A percentile compares a stretch with the other conserved stretches of the same genome.
phyloP scores from a whole-genome alignment of 192 early-diverging fungal genomes.

The Backusella luteola region DNA sequence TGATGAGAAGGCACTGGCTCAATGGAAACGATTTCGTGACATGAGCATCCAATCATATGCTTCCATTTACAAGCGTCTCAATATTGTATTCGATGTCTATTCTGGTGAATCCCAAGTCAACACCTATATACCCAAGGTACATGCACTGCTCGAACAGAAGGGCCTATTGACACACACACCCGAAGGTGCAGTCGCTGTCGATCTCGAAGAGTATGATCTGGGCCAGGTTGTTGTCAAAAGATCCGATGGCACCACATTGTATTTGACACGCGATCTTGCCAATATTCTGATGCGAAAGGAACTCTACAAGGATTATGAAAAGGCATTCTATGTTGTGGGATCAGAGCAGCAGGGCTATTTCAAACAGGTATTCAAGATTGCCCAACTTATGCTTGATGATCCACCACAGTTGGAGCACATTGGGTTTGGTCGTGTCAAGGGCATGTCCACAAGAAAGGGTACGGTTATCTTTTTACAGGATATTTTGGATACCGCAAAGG shows the following conservation, averaged over 20 bases:
- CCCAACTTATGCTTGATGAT: conserved; percentile 52
- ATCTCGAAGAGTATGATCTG: conserved; percentile 74
- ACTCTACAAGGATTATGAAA: conserved; percentile 67
- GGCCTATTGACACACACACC: conserved; percentile 59
- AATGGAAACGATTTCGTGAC: conserved; percentile 86
- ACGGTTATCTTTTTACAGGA: conserved; percentile 92
- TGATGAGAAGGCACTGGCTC: conserved; percentile 62
- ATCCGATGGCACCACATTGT: conserved; percentile 84
- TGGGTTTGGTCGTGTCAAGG: conserved; percentile 85
- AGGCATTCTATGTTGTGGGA: conserved; percentile 85
- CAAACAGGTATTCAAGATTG: conserved; percentile 86
- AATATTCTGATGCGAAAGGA: conserved; percentile 76
- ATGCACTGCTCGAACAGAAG: conserved; percentile 61
- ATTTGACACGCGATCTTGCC: conserved; percentile 90
- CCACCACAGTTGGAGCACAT: conserved; percentile 71
- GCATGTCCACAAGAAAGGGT: conserved; percentile 92
- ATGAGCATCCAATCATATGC: conserved; percentile 84
- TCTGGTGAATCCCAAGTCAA: conserved; percentile 88
- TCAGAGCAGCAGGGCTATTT: conserved; percentile 83
- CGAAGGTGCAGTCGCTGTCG: conserved; percentile 76
- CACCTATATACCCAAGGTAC: conserved; percentile 61
- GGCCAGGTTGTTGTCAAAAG: conserved; percentile 72
- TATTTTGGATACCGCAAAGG: conserved; percentile 79
- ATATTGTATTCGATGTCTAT: conserved; percentile 83
- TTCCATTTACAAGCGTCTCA: conserved; percentile 77